These are phyloP conservation scores for Diddensiella caesifluorescens DNA, from an alignment of 805 yeast genomes.

Conservation along the genomic window DNA sequence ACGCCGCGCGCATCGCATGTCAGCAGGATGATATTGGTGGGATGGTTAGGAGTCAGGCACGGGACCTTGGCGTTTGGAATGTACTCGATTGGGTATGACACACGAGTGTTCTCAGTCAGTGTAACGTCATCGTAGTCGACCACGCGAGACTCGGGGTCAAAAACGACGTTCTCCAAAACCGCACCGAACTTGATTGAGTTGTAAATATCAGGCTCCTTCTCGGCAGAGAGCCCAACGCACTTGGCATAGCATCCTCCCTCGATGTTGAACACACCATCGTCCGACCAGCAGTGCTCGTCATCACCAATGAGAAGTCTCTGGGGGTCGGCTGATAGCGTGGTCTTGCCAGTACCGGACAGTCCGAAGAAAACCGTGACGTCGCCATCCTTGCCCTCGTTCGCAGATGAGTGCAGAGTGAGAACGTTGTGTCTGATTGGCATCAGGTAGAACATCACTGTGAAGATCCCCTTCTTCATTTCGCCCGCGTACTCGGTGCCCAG, in stretches of 20 bases:
- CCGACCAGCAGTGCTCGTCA: slow-evolving; percentile 99
- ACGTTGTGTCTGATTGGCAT: slow-evolving; percentile 93
- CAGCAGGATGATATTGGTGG: slow-evolving; percentile 82
- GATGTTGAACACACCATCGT: slow-evolving; percentile 95
- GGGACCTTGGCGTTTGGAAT: slow-evolving; percentile 96
- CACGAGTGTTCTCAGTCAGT: slow-evolving; percentile 95
- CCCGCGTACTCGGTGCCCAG: slow-evolving; percentile 99
- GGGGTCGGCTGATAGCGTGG: slow-evolving; percentile 95
- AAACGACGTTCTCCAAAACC: slow-evolving; percentile 87
- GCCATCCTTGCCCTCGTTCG: slow-evolving; percentile 81
- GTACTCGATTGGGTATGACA: slow-evolving; percentile 96
- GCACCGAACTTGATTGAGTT: slow-evolving; percentile 93
- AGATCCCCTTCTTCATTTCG: slow-evolving; percentile 99
- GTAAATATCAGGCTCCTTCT: slow-evolving; percentile 97
- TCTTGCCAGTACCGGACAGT: slow-evolving; percentile 96
- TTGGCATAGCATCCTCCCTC: slow-evolving; percentile 99
- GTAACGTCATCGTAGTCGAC: slow-evolving; percentile 81
- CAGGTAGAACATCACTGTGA: slow-evolving; percentile 97
- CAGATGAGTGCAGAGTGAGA: slow-evolving; percentile 90
- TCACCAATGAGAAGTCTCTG: slow-evolving; percentile 92
- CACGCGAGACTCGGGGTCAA: slow-evolving; percentile 67
- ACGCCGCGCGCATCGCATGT: slow-evolving; percentile 99
- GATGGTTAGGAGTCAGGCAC: slow-evolving; percentile 84
- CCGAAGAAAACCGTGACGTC: slow-evolving; percentile 97
- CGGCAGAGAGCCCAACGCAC: slow-evolving; percentile 81